These are phyloP conservation scores for Leccinum proximum DNA, from an alignment of 1,284 basidiomycete species.

Conservation along the genomic window DNA sequence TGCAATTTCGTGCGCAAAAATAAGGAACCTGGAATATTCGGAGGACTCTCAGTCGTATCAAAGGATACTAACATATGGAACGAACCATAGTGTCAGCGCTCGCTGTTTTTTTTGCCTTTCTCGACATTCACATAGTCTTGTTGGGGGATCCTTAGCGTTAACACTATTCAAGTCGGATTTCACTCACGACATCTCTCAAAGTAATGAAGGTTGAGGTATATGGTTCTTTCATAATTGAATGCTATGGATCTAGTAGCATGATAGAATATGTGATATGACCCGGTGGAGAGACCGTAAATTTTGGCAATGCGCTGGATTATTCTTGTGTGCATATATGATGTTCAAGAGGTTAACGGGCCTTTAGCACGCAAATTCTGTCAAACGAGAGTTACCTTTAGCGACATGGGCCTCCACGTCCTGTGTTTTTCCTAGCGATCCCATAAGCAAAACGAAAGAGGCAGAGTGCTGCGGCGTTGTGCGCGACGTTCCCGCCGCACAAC, in stretches of 20 bases:
- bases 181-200: slow-evolving; percentile 73
- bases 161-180: background rate
- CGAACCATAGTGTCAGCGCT: slow-evolving; percentile 79
- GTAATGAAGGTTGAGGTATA: slow-evolving; percentile 90
- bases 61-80: slow-evolving; percentile 2
- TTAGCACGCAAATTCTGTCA: no score
- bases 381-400: no score
- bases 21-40: background rate
- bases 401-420: no score
- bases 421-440: no score
- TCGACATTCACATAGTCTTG: slow-evolving; percentile 69
- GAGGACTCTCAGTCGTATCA: background rate
- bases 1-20: background rate
- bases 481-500: no score
- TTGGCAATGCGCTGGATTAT: slow-evolving; percentile 53
- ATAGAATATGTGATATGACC: slow-evolving; percentile 83
- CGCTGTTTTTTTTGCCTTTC: slow-evolving; percentile 46
- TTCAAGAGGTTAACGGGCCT: no score
- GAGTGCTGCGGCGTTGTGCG: no score
- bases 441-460: no score
- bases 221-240: slow-evolving; percentile 87
- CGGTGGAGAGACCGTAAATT: slow-evolving; percentile 60
- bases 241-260: slow-evolving; percentile 86
- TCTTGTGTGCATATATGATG: slow-evolving; percentile 42
- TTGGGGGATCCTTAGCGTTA: slow-evolving; percentile 15